Percentiles rank a stretch among this genome's conserved stretches.
These are phyloP conservation scores for Cyberlindnera misumaiensis DNA, from an alignment of 805 yeast species.

Conservation along the genomic window DNA sequence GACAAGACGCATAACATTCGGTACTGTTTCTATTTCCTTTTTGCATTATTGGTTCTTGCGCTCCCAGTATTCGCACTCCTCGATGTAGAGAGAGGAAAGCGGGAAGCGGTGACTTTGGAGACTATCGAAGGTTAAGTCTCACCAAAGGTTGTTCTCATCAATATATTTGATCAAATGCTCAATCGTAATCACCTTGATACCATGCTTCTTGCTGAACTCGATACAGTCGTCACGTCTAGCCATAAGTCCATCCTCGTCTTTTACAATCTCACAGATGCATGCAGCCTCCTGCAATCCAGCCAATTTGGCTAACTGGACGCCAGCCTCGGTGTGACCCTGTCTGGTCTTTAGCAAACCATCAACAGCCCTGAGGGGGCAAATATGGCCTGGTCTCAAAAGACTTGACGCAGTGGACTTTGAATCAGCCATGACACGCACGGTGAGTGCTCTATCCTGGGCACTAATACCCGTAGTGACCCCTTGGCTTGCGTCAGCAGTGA, in stretches of 20 bases:
- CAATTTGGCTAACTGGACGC: slow-evolving; percentile 76
- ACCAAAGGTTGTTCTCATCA: slow-evolving; percentile 11
- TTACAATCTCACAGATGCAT: slow-evolving; percentile 89
- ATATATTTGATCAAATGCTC: slow-evolving; percentile 61
- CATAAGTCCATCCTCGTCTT: slow-evolving; percentile 92
- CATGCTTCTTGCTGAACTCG: slow-evolving; percentile 54
- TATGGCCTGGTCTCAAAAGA: slow-evolving; percentile 89
- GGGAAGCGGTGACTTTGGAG: slow-evolving; percentile 42
- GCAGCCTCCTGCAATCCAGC: slow-evolving; percentile 81
- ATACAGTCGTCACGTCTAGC: slow-evolving; percentile 86
- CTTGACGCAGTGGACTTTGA: slow-evolving; percentile 49
- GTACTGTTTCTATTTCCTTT: slow-evolving; percentile 60
- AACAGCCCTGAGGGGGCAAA: slow-evolving; percentile 86
- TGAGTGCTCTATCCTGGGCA: slow-evolving; percentile 87
- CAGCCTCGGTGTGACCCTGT: slow-evolving; percentile 97
- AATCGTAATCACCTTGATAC: slow-evolving; percentile 70
- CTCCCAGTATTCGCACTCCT: slow-evolving; percentile 49
- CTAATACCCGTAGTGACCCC: slow-evolving; percentile 97
- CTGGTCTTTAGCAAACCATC: slow-evolving; percentile 77
- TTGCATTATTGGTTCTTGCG: slow-evolving; percentile 45
- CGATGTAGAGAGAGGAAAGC: slow-evolving; percentile 56
- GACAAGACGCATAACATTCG: slow-evolving; percentile 70
- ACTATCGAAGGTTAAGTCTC: slow-evolving; percentile 12
- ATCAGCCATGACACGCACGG: slow-evolving; percentile 67
- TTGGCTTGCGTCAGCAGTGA: slow-evolving; percentile 77